phyloP scores from a whole-genome alignment of 2,329 filamentous ascomycete genomes.

The Aureobasidium subglaciale region DNA sequence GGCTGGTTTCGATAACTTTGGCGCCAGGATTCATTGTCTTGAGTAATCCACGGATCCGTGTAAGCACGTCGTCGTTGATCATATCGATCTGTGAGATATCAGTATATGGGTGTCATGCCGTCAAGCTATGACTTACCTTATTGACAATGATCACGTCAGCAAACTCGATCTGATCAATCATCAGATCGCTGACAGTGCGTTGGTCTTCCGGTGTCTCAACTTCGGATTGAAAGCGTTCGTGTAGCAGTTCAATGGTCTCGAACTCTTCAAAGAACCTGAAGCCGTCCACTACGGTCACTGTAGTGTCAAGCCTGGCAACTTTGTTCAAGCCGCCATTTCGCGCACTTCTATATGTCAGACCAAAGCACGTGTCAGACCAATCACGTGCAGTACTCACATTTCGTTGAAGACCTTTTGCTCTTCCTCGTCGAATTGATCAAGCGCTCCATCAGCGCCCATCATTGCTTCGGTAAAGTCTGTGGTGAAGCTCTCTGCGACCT shows the following conservation, averaged over 20 bases:
- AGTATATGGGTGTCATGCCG: background rate
- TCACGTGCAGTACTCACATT: conserved; percentile 33
- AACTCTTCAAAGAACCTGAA: conserved; percentile 69
- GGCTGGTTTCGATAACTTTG: conserved; percentile 53
- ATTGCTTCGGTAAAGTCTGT: conserved; percentile 39
- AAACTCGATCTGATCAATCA: conserved; percentile 73
- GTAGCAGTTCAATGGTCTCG: conserved; percentile 61
- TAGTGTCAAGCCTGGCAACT: conserved; percentile 61
- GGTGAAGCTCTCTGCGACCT: conserved; percentile 68
- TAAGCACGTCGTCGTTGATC: conserved; percentile 37
- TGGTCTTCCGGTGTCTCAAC: conserved; percentile 63
- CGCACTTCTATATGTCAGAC: conserved; percentile 29
- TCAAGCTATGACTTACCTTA: conserved; percentile 37
- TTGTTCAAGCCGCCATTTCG: conserved; percentile 58
- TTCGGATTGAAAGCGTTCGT: conserved; percentile 51
- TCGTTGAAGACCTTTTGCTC: conserved; percentile 40
- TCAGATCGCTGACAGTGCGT: conserved; percentile 65
- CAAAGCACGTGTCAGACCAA: conserved; percentile 1
- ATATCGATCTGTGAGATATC: conserved; percentile 42
- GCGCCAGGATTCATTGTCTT: conserved; percentile 59
- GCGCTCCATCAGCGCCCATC: conserved; percentile 21
- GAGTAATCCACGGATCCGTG: conserved; percentile 47
- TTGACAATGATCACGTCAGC: conserved; percentile 67
- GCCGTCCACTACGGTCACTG: conserved; percentile 65
- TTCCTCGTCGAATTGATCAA: conserved; percentile 36